Base-by-base conservation (phyloP, 192 early-diverging fungal species). In the Linnemannia exigua region DNA sequence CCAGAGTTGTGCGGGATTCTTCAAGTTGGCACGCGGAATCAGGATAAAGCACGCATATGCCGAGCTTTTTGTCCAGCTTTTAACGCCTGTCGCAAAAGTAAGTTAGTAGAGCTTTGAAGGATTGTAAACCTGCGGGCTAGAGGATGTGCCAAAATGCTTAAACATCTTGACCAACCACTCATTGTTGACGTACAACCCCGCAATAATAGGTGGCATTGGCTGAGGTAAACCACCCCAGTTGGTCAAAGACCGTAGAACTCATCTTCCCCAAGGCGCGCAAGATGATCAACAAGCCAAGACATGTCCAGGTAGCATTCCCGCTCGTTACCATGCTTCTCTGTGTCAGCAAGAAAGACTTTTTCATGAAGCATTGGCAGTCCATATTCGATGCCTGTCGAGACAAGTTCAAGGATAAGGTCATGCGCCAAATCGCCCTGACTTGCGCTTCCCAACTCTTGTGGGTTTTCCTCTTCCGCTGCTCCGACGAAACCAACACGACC, bases 151-250 rank as follows among this genome's bases (percentile, higher is more conserved):
- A 44, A 44, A 44, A 44, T n/a, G n/a, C n/a, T n/a, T n/a, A n/a
- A n/a, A n/a, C n/a, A n/a, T n/a, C n/a, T n/a, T n/a, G n/a, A n/a
- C n/a, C 41, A 44, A 9, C 9, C 3, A 44, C 58, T 63, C 25
- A 63, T 63, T 20, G 74, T 28, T 58, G 61, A n/a, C 54, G 33
- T 47, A 25, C 14, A 44, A 48, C 16, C n/a, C n/a, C 66, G 12
- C n/a, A 14, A 46, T 25, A 46, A 67, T 72, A 94, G 91, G 93
- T 99, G 4, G 97, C 97, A 9, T 91, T 93, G 51, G 97, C 95
- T 11, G 99, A 99, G 87, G 97, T 98, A 35, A 99, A 99, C 77
- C 87, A 99, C 67, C 99, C 97, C 6, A 94, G 94, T 38, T 97
- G 98, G 94, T 95, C 94, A 37, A 97, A 96, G 85, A 94, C 97